These are phyloP conservation scores for Gilbertella persicaria DNA, from an alignment of 371 early-diverging fungal species.

Conservation along the genomic window DNA sequence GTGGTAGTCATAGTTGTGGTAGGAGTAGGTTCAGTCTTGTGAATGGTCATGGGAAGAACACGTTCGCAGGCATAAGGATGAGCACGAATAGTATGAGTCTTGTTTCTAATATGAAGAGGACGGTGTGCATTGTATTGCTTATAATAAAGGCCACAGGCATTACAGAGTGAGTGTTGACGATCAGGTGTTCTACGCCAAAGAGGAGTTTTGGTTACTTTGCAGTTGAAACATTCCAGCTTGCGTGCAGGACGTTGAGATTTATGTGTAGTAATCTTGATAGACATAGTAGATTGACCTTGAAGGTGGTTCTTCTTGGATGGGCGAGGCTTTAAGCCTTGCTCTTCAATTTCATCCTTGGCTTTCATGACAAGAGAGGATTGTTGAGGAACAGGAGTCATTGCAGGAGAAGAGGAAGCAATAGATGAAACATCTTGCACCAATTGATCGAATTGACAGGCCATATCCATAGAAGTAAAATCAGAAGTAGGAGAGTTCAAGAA, in stretches of 20 bases:
- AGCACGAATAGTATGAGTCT: conserved; percentile 35
- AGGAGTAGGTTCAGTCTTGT: conserved; percentile 1
- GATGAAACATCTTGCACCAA: conserved; percentile 11
- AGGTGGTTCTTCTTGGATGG: conserved; percentile 21
- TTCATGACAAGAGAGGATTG: no score
- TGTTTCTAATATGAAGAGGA: conserved; percentile 65
- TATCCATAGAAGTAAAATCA: conserved; percentile 14
- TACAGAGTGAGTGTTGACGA: conserved; percentile 75
- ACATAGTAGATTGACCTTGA: conserved; percentile 27
- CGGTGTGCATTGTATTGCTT: conserved; percentile 75
- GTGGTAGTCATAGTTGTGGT: conserved; percentile 1
- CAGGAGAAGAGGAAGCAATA: no score
- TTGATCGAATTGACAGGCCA: conserved; percentile 23
- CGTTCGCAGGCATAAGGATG: conserved; percentile 28
- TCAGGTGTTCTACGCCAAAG: conserved; percentile 85
- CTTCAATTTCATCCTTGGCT: neutral
- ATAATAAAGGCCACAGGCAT: conserved; percentile 82
- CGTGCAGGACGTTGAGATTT: conserved; percentile 47
- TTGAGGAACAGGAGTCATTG: no score
- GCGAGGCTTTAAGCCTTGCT: conserved; percentile 15
- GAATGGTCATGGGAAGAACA: conserved; percentile 15
- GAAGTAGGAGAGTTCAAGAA: conserved; percentile 14
- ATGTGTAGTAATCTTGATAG: conserved; percentile 24
- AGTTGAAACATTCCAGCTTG: conserved; percentile 77
- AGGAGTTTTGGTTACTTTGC: conserved; percentile 77